Evolutionary conservation across 768 basidiomycete genomes (phyloP).

Genomic region (Tulasnella calospora): DNA sequence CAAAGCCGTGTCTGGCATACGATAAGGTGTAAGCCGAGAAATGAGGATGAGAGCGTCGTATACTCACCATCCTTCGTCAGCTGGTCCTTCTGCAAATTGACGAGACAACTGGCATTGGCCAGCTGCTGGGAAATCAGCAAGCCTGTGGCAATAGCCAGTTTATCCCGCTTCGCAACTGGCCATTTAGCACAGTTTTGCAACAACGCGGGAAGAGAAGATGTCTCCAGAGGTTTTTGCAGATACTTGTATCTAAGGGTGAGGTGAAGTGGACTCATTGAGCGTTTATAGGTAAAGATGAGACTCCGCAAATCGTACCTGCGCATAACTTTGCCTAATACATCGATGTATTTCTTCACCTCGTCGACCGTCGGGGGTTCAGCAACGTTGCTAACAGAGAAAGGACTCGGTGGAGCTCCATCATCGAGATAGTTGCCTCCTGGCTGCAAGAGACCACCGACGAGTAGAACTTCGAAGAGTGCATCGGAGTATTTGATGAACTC

Average conservation of each 20-base stretch:
- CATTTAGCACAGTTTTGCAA: conserved; percentile 89
- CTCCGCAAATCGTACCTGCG: conserved; percentile 55
- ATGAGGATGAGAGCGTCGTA: background rate
- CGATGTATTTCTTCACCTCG: conserved; percentile 88
- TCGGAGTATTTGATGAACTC: conserved; percentile 98
- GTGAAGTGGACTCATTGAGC: background rate
- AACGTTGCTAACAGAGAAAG: conserved; percentile 83
- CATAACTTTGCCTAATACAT: conserved; percentile 93
- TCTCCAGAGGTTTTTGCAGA: conserved; percentile 94
- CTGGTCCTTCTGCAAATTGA: conserved; percentile 85
- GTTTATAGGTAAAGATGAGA: background rate
- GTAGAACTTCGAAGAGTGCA: conserved; percentile 89
- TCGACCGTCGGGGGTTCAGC: conserved; percentile 72
- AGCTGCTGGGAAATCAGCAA: conserved; percentile 81
- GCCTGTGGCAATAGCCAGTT: conserved; percentile 75
- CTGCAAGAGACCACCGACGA: conserved; percentile 93
- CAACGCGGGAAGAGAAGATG: conserved; percentile 70
- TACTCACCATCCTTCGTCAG: conserved; percentile 84
- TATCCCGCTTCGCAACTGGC: conserved; percentile 69
- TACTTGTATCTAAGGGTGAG: conserved; percentile 79
- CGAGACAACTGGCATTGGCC: conserved; percentile 68
- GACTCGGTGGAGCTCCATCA: conserved; percentile 75
- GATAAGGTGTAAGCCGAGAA: conserved; percentile 15
- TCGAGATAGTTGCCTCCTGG: conserved; percentile 91
- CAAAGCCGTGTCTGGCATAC: conserved; percentile 62